Base-by-base conservation (phyloP, 1,139 yeast genomes). In the Candida sp. region DNA sequence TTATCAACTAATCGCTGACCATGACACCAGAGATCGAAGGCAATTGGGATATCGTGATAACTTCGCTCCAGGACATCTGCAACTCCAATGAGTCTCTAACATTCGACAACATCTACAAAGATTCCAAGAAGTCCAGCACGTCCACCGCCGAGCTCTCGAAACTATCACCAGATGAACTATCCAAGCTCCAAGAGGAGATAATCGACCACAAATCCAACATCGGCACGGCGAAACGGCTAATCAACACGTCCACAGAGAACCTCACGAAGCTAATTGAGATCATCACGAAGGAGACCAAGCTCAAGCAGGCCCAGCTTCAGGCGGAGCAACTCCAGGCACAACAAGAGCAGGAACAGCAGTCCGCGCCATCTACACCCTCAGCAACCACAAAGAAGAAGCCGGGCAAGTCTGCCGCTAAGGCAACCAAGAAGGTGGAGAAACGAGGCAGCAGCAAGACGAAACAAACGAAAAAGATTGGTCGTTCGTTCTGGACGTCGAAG, bases 11-110 rank as follows among this genome's bases (percentile, higher is more conserved):
- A 28, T 27, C 47, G 9, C 22, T 27, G 27, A 33, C 45, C 46
- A 56, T 55, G 58, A 41, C 55, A 41, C 54, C 57, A 31, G 77
- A 73, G 66, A 72, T 73, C 27, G 77, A 80, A 44, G 86, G 89
- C 1, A 80, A 83, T 60, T 87, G 93, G 93, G 89, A 85, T 60
- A 78, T 82, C 39, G 84, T 85, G 6, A 73, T 84, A 11, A 78
- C 90, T 5, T 83, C 88, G 2, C 71, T 87, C 28, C 92, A 86
- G 63, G 92, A 86, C 58, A 77, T 85, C 12, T 84, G 85, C 65
- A 85, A 81, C 56, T 74, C 83, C 42, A 85, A 85, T 60, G 89
- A 84, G 58, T 73, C 80, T 12, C 65, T 73, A 5, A 64, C 80
- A 3, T 81, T 86, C 52, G 87, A 85, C 55, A 77, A 76, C 49